Conservation (phyloP, 495 filamentous ascomycete genomes). For the Penicillium soppii region DNA sequence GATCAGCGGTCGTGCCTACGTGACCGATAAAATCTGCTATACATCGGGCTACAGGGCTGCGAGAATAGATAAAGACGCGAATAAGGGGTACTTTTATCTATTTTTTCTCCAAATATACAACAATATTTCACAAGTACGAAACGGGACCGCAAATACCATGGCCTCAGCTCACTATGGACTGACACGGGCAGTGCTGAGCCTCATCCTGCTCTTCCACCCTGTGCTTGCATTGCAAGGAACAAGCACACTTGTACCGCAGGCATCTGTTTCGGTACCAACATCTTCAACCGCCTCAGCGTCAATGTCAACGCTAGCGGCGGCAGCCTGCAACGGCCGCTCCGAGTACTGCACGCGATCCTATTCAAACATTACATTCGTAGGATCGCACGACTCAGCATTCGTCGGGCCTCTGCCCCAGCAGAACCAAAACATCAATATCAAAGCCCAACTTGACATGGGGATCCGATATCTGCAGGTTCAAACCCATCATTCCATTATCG, state of each 20-base stretch:
- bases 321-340: constrained; percentile 64
- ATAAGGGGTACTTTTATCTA: not conserved
- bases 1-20: not conserved
- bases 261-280: constrained; percentile 1
- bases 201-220: constrained; percentile 13
- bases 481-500: constrained; percentile 50
- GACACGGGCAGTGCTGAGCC: constrained; percentile 10
- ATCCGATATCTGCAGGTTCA: constrained; percentile 70
- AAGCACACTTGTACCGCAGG: not conserved
- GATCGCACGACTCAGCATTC: constrained; percentile 69
- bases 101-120: not conserved
- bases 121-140: not conserved
- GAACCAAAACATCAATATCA: constrained; percentile 66
- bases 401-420: constrained; percentile 58
- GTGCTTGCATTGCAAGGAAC: not conserved
- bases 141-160: not conserved
- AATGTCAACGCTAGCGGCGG: constrained; percentile 4
- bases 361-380: constrained; percentile 66
- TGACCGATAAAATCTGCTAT: not conserved
- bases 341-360: constrained; percentile 60
- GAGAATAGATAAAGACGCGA: not conserved
- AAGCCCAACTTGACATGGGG: constrained; percentile 64
- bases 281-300: constrained; percentile 1
- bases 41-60: not conserved
- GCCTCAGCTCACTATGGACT: constrained; percentile 1